phyloP scores from a whole-genome alignment of 352 stramenopile species.

The Lagenidium giganteum region DNA sequence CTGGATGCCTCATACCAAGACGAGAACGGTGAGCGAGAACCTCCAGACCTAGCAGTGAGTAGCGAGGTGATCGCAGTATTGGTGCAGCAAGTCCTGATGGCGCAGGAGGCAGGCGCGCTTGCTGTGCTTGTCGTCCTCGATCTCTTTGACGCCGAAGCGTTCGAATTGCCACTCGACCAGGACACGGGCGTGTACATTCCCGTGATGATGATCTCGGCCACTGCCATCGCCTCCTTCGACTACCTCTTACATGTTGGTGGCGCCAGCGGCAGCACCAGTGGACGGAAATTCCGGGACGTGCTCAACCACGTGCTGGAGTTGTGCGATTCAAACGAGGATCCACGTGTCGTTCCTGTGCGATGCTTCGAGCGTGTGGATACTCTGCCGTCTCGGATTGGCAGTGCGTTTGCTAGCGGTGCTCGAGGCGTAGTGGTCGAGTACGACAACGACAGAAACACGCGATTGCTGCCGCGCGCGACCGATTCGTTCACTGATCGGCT shows the following conservation, averaged over 20 bases:
- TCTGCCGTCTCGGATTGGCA: constrained; percentile 19
- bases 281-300: constrained; percentile 12
- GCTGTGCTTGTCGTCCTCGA: constrained; percentile 58
- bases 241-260: neutral
- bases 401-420: constrained; percentile 41
- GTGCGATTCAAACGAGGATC: constrained; percentile 11
- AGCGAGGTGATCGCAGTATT: constrained; percentile 47
- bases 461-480: no score
- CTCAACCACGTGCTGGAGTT: constrained; percentile 15
- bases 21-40: no score
- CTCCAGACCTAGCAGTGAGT: no score
- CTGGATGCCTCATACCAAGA: no score
- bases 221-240: constrained; percentile 7
- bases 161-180: constrained; percentile 36
- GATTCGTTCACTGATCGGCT: constrained; percentile 6
- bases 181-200: constrained; percentile 66
- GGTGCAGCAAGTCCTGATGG: constrained; percentile 38
- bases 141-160: constrained; percentile 48
- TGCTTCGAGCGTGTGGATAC: constrained; percentile 53
- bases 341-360: constrained; percentile 13
- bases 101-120: constrained; percentile 53
- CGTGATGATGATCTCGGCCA: constrained; percentile 49
- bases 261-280: neutral
- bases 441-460: constrained; percentile 18
- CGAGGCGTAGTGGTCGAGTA: constrained; percentile 42